A percentile compares a stretch with the other conserved stretches of the same genome.
These are phyloP conservation scores for Globisporangium spinosum DNA, from an alignment of 352 stramenopile genomes.

Conservation along the genomic window DNA sequence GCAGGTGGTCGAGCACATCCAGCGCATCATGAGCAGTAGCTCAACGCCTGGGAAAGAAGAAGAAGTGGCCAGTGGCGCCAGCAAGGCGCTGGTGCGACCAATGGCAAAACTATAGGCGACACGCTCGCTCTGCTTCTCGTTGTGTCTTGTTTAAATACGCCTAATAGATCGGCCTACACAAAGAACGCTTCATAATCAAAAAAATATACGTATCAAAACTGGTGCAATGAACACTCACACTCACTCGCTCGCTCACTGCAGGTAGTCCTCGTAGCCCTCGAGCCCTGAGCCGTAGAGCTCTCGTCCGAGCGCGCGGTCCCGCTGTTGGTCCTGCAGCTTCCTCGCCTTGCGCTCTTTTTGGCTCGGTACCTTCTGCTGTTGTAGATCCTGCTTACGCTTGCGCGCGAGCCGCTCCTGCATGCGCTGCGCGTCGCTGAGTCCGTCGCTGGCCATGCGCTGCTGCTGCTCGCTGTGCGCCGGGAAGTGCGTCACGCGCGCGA, in stretches of 20 bases:
- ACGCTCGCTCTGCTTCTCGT: background rate
- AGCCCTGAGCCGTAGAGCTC: slow-evolving; percentile 45
- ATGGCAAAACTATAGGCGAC: slow-evolving; percentile 1
- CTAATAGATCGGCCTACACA: background rate
- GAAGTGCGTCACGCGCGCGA: slow-evolving; percentile 41
- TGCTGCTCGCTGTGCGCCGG: slow-evolving; percentile 35
- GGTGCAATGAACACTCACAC: background rate
- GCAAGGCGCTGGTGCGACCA: background rate
- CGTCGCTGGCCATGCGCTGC: slow-evolving; percentile 25
- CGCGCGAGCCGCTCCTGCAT: slow-evolving; percentile 38
- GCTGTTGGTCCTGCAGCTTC: slow-evolving; percentile 32
- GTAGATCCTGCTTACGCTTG: slow-evolving; percentile 41
- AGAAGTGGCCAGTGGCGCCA: background rate
- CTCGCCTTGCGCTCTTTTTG: slow-evolving; percentile 34
- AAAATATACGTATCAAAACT: background rate
- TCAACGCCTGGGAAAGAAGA: background rate
- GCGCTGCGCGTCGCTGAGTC: slow-evolving; percentile 33
- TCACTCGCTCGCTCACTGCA: slow-evolving; percentile 21
- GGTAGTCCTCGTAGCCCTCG: slow-evolving; percentile 58
- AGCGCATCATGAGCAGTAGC: slow-evolving; percentile 30
- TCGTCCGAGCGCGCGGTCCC: slow-evolving; percentile 37
- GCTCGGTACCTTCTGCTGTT: slow-evolving; percentile 21
- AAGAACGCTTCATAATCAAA: slow-evolving; percentile 2
- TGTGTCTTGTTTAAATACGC: slow-evolving; percentile 5
- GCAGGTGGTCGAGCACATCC: slow-evolving; percentile 37